Percentiles rank a stretch among this genome's conserved stretches.
Conservation (phyloP, 78 protist species). For the Acrasis kona region DNA sequence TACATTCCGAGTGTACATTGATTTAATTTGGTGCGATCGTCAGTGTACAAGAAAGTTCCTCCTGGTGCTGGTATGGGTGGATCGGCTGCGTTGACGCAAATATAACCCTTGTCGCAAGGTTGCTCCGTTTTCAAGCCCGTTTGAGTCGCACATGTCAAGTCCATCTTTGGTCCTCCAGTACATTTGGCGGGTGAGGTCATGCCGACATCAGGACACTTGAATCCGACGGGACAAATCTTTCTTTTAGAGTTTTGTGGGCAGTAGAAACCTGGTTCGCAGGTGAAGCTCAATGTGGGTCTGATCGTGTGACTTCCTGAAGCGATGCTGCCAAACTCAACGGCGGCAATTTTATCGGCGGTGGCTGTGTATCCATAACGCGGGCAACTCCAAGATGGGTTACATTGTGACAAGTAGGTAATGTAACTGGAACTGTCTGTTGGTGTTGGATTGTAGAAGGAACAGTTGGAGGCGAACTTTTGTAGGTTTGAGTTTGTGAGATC, state of each 20-base stretch:
- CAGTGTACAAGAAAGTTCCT: background rate
- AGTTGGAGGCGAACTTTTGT: no score
- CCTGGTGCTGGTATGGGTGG: background rate
- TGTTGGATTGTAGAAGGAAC: background rate
- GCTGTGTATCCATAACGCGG: background rate
- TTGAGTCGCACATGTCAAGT: background rate
- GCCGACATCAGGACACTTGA: background rate
- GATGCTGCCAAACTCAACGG: background rate
- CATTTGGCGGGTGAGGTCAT: background rate
- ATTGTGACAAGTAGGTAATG: background rate
- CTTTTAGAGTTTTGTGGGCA: background rate
- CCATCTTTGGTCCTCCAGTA: background rate
- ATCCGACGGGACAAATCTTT: background rate
- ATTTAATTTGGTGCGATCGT: no score
- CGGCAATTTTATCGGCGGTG: background rate
- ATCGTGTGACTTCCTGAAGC: background rate
- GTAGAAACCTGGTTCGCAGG: background rate
- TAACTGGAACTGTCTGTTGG: background rate
- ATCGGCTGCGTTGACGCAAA: background rate
- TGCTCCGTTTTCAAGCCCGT: background rate
- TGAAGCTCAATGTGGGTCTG: background rate
- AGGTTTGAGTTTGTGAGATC: background rate
- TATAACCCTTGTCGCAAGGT: background rate
- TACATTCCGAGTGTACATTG: no score
- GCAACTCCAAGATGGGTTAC: background rate